Conservation (phyloP, 306 rosid species). For the Delonix regia region DNA sequence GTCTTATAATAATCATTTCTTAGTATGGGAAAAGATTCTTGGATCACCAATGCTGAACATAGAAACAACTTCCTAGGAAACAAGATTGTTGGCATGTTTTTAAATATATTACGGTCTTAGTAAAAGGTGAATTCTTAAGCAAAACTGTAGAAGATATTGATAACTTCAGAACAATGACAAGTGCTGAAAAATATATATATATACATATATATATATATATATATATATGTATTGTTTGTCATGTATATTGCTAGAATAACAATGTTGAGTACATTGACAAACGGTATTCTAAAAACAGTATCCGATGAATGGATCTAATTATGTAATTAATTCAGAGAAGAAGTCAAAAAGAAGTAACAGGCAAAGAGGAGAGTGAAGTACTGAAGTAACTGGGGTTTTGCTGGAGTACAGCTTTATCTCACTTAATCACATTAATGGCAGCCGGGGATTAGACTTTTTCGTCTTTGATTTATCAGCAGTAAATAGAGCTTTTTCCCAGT, state of each 20-base stretch:
- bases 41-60: not conserved
- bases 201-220: no score
- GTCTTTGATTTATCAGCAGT: constrained; percentile 36
- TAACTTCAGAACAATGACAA: not conserved
- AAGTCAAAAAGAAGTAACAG: not conserved
- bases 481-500: constrained; percentile 44
- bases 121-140: not conserved
- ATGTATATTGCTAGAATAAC: not conserved
- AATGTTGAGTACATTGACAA: not conserved
- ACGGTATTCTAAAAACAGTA: not conserved
- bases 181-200: no score
- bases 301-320: not conserved
- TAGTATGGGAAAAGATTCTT: not conserved
- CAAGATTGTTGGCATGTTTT: not conserved
- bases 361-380: not conserved
- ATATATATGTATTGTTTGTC: no score
- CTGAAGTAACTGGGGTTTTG: not conserved
- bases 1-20: not conserved
- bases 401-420: constrained; percentile 4
- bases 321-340: not conserved
- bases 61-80: not conserved
- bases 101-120: not conserved
- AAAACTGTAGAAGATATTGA: not conserved
- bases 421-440: constrained; percentile 7
- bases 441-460: constrained; percentile 6